Evolutionary conservation across 148 eudicot species (phyloP).

Genomic region (Tetragonia tetragonoides): DNA sequence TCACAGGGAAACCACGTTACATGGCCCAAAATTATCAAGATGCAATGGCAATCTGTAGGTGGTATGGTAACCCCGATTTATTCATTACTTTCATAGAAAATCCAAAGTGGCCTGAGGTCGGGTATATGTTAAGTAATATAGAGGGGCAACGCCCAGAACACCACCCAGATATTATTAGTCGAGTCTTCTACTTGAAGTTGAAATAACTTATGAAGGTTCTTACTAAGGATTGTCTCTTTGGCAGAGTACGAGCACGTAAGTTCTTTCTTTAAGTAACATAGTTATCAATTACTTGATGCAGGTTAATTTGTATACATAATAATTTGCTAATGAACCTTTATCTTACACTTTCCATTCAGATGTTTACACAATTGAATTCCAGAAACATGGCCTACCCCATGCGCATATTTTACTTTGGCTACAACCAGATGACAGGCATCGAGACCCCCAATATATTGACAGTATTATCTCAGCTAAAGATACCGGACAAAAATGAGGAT

Average conservation of each 20-base stretch:
- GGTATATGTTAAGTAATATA: not conserved
- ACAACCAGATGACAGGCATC: not conserved
- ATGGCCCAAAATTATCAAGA: conserved; percentile 1
- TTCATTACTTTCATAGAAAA: not conserved
- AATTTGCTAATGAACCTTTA: too few relatives aligned
- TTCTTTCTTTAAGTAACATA: too few relatives aligned
- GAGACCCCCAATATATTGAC: not conserved
- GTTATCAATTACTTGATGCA: not conserved
- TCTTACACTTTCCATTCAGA: not conserved
- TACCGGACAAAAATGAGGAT: not conserved
- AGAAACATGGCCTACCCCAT: not conserved
- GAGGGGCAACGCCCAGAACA: not conserved
- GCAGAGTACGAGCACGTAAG: not conserved
- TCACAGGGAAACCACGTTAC: not conserved
- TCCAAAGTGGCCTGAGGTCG: not conserved
- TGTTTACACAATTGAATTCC: not conserved
- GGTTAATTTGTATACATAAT: too few relatives aligned
- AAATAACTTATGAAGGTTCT: not conserved
- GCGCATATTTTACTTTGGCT: not conserved
- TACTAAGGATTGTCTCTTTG: not conserved
- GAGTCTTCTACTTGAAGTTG: not conserved
- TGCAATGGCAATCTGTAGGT: conserved; percentile 1
- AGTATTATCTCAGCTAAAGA: not conserved
- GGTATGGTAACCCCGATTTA: not conserved
- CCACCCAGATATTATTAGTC: not conserved